Percentiles rank a stretch among this genome's conserved stretches.
Conservation (phyloP, 768 basidiomycete species). For the Russula griseocarnosa region DNA sequence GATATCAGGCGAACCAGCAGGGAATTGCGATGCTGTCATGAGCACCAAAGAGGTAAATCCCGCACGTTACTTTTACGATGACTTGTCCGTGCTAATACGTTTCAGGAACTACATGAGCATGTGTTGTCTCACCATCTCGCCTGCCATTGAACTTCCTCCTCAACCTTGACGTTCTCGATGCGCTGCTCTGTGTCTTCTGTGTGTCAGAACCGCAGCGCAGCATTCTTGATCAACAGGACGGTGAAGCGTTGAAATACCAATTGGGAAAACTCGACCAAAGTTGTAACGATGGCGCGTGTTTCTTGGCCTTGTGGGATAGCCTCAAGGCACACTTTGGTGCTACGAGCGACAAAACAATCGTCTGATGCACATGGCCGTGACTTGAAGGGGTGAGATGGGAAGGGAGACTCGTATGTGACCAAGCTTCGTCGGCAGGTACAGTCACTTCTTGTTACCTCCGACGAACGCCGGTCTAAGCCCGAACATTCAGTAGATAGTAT, state of each 20-base stretch:
- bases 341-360: background rate
- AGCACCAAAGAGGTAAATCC: slow-evolving; percentile 12
- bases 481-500: background rate
- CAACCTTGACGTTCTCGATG: background rate
- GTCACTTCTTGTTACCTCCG: background rate
- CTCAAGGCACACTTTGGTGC: background rate
- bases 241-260: too few relatives aligned
- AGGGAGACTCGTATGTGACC: background rate
- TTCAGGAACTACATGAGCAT: slow-evolving; percentile 17
- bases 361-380: background rate
- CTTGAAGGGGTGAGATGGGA: background rate
- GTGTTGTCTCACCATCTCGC: slow-evolving; percentile 21
- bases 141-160: slow-evolving; percentile 8
- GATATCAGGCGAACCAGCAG: slow-evolving; percentile 8
- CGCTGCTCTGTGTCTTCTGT: background rate
- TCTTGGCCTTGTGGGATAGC: background rate
- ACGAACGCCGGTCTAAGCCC: background rate
- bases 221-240: background rate
- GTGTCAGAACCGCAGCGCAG: background rate
- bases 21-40: background rate
- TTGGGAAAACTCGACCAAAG: too few relatives aligned
- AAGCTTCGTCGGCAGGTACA: background rate
- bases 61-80: background rate
- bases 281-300: background rate
- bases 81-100: background rate